These are phyloP conservation scores for Corylus heterophylla DNA, from an alignment of 306 rosid genomes.

Conservation along the genomic window DNA sequence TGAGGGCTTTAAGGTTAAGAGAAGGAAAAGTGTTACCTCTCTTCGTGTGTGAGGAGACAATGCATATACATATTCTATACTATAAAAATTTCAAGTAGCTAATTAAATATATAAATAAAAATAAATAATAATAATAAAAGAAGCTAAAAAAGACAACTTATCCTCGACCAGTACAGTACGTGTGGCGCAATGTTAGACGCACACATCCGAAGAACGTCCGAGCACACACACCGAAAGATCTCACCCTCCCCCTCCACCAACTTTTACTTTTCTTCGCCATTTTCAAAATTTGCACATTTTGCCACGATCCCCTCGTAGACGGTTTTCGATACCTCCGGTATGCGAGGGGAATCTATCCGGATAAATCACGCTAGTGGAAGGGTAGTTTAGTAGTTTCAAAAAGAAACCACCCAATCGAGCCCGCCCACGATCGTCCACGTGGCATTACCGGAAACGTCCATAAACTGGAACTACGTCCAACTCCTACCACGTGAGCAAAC, in stretches of 20 bases:
- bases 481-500: constrained; percentile 29
- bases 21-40: too few species aligned
- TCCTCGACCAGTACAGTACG: not conserved
- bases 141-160: too few species aligned
- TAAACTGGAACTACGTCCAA: constrained; percentile 21
- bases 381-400: not conserved
- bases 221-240: constrained; percentile 8
- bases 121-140: not conserved
- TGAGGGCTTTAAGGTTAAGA: too few species aligned
- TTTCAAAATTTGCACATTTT: constrained; percentile 20
- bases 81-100: too few species aligned
- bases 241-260: constrained; percentile 13
- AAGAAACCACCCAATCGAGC: not conserved
- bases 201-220: not conserved
- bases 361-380: constrained; percentile 14
- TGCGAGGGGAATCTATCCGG: constrained; percentile 32
- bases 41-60: too few species aligned
- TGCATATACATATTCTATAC: too few species aligned
- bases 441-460: constrained; percentile 15
- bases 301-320: constrained; percentile 16
- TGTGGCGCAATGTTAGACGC: not conserved
- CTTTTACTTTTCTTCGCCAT: not conserved
- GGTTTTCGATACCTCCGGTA: constrained; percentile 33
- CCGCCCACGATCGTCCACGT: constrained; percentile 40
- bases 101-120: too few species aligned